These are phyloP conservation scores for Exophiala aquamarina DNA, from an alignment of 2,329 filamentous ascomycete genomes.

Conservation along the genomic window DNA sequence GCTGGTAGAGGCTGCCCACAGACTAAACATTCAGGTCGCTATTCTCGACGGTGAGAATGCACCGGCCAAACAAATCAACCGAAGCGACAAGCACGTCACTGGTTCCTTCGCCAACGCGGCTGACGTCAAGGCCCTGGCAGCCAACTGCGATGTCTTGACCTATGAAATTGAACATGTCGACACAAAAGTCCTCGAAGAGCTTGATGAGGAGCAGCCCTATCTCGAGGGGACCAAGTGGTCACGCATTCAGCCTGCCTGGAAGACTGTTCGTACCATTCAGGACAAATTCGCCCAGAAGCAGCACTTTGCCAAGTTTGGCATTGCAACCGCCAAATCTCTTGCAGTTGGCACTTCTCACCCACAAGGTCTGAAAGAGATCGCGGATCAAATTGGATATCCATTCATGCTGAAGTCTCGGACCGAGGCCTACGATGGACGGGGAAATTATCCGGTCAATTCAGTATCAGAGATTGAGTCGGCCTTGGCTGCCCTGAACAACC, in stretches of 20 bases:
- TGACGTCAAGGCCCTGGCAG: constrained; percentile 72
- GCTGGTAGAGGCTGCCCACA: constrained; percentile 83
- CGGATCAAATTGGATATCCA: constrained; percentile 66
- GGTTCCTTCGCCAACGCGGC: constrained; percentile 79
- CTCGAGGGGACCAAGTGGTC: constrained; percentile 26
- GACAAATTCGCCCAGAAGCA: constrained; percentile 85
- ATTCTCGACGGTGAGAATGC: constrained; percentile 74
- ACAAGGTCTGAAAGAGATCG: constrained; percentile 51
- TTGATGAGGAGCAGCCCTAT: constrained; percentile 47
- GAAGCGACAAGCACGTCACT: constrained; percentile 64
- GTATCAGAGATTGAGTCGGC: constrained; percentile 64
- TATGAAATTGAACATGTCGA: constrained; percentile 94
- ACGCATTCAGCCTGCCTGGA: constrained; percentile 71
- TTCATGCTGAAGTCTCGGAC: constrained; percentile 85
- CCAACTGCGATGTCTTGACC: constrained; percentile 72
- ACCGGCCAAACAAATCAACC: constrained; percentile 76
- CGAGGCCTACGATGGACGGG: constrained; percentile 77
- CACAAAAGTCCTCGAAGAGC: constrained; percentile 75
- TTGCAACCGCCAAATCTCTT: constrained; percentile 68
- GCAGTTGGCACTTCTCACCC: constrained; percentile 57
- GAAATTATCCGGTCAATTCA: constrained; percentile 66
- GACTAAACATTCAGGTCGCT: constrained; percentile 74
- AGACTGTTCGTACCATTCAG: constrained; percentile 77
- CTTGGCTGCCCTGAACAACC: constrained; percentile 65
- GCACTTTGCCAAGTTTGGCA: constrained; percentile 62